Evolutionary conservation across 2,329 filamentous ascomycete species (phyloP), one percentile per base, ranked within the genome.

Genomic region (Fusarium sp.): DNA sequence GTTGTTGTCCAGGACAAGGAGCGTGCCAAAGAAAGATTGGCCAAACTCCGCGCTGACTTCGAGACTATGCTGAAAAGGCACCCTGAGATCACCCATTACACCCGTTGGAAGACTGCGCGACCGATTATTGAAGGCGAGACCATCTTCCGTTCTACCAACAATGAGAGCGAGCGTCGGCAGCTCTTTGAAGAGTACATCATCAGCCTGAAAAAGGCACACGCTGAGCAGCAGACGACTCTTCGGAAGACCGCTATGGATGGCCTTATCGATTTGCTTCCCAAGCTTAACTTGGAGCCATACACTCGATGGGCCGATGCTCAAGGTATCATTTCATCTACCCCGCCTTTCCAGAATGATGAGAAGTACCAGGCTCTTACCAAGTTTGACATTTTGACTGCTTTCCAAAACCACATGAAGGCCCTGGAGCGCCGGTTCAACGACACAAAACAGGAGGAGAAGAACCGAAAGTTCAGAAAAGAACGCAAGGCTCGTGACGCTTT

Each of bases 61-160:
- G 93, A 93, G 76, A 95, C 92, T 63, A 99, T 99, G 96, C 89
- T 99, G 75, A 94, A 93, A 84, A 95, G 95, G 75, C 96, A 99
- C 82, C 95, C 95, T 70, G 96, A 99, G 83, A 98, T 99, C 83
- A 96, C 95, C 83, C 91, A 98, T 82, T 98, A 97, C 83, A 98
- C 96, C 47, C 93, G 95, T 70, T 99, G 96, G 96, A 97, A 95
- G 88, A 98, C 94, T 22, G 96, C 96, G 60, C 92, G 94, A 56
- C 94, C 95, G 15, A 97, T 98, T 74, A 94, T 99, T 72, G 94
- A 98, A 83, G 93, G 93, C 56, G 96, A 99, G 86, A 96, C 94
- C 54, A 96, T 97, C 68, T 99, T 98, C 85, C 92, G 95, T 77
- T 96, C 95, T 36, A 96, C 95, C 48, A 93, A 93, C 77, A 90